Evolutionary conservation across 163 green algal species (phyloP).

Genomic region (Scenedesmus sp.): DNA sequence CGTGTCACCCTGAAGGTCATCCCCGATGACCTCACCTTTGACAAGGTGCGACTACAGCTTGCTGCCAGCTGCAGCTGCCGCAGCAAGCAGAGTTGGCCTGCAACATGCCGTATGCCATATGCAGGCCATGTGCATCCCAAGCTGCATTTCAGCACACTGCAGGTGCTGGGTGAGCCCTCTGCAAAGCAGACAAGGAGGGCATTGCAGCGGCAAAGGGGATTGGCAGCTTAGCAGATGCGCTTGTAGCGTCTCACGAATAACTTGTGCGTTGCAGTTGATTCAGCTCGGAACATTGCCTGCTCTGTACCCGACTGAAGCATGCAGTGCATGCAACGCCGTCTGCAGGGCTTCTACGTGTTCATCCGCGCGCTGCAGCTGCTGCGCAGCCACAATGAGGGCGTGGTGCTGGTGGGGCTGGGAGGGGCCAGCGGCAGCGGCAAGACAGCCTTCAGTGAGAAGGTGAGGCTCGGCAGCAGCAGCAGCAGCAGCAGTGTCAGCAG

Average conservation of each 20-base stretch:
- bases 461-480: neutral
- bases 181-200: too few species aligned
- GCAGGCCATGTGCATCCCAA: too few species aligned
- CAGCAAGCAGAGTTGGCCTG: too few species aligned
- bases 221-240: too few species aligned
- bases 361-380: slow-evolving; percentile 93
- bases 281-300: too few species aligned
- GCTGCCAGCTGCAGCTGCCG: neutral
- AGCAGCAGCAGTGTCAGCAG: neutral
- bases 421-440: slow-evolving; percentile 96
- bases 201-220: too few species aligned
- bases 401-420: slow-evolving; percentile 92
- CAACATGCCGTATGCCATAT: too few species aligned
- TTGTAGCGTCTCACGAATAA: too few species aligned
- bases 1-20: slow-evolving; percentile 88
- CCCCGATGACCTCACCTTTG: slow-evolving; percentile 90
- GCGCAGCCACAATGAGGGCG: slow-evolving; percentile 85
- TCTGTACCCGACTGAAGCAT: too few species aligned
- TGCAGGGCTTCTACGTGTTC: slow-evolving; percentile 95
- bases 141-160: too few species aligned
- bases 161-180: too few species aligned
- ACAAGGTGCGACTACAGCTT: slow-evolving; percentile 82
- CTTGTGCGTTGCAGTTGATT: too few species aligned
- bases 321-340: neutral
- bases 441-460: slow-evolving; percentile 92